Conservation (phyloP, 2,329 filamentous ascomycete species). For the Clonostachys rosea region DNA sequence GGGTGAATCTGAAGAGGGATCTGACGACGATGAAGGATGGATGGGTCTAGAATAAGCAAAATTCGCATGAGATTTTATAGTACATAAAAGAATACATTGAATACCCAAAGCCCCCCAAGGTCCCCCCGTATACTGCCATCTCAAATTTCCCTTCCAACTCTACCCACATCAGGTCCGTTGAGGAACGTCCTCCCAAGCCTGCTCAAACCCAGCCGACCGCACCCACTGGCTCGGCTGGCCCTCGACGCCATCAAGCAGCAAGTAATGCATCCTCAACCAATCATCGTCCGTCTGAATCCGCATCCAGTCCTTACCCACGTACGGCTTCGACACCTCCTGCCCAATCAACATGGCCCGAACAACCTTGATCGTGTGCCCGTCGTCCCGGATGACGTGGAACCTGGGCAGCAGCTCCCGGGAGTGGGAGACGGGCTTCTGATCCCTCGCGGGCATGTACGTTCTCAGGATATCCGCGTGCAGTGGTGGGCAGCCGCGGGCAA, state of each 20-base stretch:
- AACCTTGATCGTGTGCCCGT: constrained; percentile 79
- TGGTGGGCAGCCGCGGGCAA: constrained; percentile 59
- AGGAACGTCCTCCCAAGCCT: constrained; percentile 56
- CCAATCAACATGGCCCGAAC: constrained; percentile 65
- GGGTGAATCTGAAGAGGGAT: constrained; percentile 24
- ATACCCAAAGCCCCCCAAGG: neutral
- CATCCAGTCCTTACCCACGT: constrained; percentile 37
- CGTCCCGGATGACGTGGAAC: constrained; percentile 54
- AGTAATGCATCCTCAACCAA: constrained; percentile 57
- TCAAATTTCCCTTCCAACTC: neutral
- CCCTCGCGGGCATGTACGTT: constrained; percentile 48
- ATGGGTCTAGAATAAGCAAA: constrained; percentile 37
- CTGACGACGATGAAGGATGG: constrained; percentile 36
- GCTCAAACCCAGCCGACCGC: constrained; percentile 54
- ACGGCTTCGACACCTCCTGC: constrained; percentile 42
- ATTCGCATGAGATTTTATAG: too few relatives aligned
- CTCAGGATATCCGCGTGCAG: constrained; percentile 55
- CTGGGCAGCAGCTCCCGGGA: constrained; percentile 41
- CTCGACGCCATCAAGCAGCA: constrained; percentile 60
- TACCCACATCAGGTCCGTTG: constrained; percentile 1
- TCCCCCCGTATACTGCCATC: neutral
- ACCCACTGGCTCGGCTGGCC: constrained; percentile 51
- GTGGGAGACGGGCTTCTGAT: constrained; percentile 30
- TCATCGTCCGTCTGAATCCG: constrained; percentile 47
- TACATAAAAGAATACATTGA: too few relatives aligned